Conservation (phyloP, 176 grass and related monocot species). For the Rhynchospora tenuis region DNA sequence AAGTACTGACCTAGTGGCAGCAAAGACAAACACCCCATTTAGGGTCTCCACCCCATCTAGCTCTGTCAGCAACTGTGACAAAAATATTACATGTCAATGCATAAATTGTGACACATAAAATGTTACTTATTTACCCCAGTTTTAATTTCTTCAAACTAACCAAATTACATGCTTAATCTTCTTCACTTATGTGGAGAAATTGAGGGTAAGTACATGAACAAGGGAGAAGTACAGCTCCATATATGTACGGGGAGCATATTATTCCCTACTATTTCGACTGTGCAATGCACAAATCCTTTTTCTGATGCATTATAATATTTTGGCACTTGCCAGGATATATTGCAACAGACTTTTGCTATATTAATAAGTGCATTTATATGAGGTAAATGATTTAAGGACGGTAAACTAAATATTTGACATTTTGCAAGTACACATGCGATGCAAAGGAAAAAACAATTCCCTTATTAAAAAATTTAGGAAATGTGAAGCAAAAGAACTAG, state of each 20-base stretch:
- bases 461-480: not conserved
- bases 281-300: not conserved
- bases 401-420: not conserved
- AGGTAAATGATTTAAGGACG: not conserved
- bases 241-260: not conserved
- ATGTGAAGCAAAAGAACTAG: constrained; percentile 26
- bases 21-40: constrained; percentile 96
- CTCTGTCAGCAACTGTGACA: constrained; percentile 84
- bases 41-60: constrained; percentile 93
- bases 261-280: not conserved
- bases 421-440: not conserved
- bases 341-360: not conserved
- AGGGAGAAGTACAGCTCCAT: not conserved
- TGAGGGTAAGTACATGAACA: not conserved
- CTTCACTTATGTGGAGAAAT: not conserved
- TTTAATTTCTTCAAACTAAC: not conserved
- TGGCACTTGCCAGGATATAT: not conserved
- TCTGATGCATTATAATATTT: not conserved
- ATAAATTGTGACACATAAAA: not conserved
- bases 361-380: not conserved
- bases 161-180: not conserved
- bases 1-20: constrained; percentile 71
- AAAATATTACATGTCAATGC: constrained; percentile 7
- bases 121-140: not conserved
- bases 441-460: constrained; percentile 4